A percentile compares a stretch with the other conserved stretches of the same genome.
Evolutionary conservation across 345 rosid genomes (phyloP).

Genomic region (Capsella bursapastoris): DNA sequence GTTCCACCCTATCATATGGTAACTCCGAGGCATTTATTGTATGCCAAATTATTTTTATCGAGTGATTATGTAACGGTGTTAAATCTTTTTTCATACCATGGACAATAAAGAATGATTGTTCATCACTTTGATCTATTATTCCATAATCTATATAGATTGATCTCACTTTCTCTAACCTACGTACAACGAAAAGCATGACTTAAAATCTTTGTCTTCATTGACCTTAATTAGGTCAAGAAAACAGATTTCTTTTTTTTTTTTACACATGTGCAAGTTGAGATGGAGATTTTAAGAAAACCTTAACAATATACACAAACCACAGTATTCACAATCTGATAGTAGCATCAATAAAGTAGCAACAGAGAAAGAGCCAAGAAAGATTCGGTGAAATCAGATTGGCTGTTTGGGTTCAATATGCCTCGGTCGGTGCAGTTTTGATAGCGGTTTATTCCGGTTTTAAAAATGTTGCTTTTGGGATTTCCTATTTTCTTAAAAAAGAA

Average conservation of each 20-base stretch:
- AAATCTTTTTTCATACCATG: background rate
- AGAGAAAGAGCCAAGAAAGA: too few species aligned
- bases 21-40: background rate
- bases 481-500: background rate
- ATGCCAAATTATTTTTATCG: background rate
- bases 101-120: background rate
- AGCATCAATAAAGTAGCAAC: too few species aligned
- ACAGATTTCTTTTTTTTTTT: background rate
- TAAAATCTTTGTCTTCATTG: too few species aligned
- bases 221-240: background rate
- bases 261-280: background rate
- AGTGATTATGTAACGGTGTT: constrained; percentile 6
- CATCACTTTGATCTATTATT: background rate
- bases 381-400: too few species aligned
- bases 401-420: too few species aligned
- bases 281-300: background rate
- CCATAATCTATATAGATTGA: background rate
- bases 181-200: too few species aligned
- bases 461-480: background rate
- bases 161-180: background rate
- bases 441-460: background rate
- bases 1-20: constrained; percentile 10
- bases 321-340: too few species aligned
- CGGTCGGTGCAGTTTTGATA: too few species aligned
- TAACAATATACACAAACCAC: background rate